Conservation (phyloP, 2,329 filamentous ascomycete species). For the Phialophora macrospora region DNA sequence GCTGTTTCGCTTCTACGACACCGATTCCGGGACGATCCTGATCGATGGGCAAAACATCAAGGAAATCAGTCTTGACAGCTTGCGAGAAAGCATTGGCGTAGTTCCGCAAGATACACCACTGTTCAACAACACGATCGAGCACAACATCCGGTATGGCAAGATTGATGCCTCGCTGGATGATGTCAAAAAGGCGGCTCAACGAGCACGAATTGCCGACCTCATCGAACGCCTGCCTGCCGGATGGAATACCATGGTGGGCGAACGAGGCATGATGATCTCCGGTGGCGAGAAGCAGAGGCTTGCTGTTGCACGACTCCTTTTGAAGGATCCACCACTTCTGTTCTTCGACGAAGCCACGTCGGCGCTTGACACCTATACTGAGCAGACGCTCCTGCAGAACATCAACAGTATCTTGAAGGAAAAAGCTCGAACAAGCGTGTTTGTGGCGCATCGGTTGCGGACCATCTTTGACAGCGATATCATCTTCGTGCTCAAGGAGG, state of each 20-base stretch:
- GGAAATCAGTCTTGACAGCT: slow-evolving; percentile 77
- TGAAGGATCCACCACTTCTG: slow-evolving; percentile 82
- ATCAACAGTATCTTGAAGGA: slow-evolving; percentile 92
- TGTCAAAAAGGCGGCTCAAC: slow-evolving; percentile 76
- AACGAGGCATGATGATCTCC: slow-evolving; percentile 81
- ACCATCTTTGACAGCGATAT: slow-evolving; percentile 93
- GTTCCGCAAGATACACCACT: slow-evolving; percentile 96
- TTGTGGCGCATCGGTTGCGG: slow-evolving; percentile 87
- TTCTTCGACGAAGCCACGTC: slow-evolving; percentile 90
- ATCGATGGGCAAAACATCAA: slow-evolving; percentile 94
- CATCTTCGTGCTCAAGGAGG: slow-evolving; percentile 87
- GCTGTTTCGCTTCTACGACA: slow-evolving; percentile 93
- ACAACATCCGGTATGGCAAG: slow-evolving; percentile 93
- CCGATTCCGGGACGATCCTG: slow-evolving; percentile 79
- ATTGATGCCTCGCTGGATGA: slow-evolving; percentile 74
- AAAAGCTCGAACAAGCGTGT: slow-evolving; percentile 87
- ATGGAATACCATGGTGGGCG: slow-evolving; percentile 85
- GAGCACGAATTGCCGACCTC: slow-evolving; percentile 86
- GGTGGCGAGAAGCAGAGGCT: slow-evolving; percentile 92
- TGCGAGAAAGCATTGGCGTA: slow-evolving; percentile 86
- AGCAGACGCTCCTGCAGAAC: slow-evolving; percentile 85
- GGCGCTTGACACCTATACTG: slow-evolving; percentile 83
- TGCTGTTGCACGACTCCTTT: slow-evolving; percentile 80
- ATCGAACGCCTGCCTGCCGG: slow-evolving; percentile 75
- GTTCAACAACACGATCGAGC: slow-evolving; percentile 94